Conservation (phyloP, 2,329 filamentous ascomycete genomes). For the Exophiala sideris region DNA sequence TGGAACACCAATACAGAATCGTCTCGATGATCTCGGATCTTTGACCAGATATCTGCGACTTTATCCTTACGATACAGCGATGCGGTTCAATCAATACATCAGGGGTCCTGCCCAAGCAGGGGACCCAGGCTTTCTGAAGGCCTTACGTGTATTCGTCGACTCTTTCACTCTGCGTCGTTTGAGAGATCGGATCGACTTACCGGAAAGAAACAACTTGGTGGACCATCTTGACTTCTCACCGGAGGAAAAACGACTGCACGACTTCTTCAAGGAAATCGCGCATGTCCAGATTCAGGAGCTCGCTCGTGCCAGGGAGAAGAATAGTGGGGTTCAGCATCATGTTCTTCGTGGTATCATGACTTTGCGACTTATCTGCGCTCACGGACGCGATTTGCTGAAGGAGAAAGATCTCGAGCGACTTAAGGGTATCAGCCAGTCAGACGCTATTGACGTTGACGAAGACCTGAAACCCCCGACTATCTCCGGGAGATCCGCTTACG, state of each 20-base stretch:
- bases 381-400: conserved; percentile 85
- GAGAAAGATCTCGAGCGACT: conserved; percentile 77
- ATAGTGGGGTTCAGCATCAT: conserved; percentile 65
- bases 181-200: conserved; percentile 86
- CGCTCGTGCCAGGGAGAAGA: conserved; percentile 66
- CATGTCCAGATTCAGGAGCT: conserved; percentile 76
- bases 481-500: conserved; percentile 71
- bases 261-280: conserved; percentile 78
- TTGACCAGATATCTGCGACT: conserved; percentile 81
- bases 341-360: conserved; percentile 89
- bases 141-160: conserved; percentile 83
- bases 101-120: conserved; percentile 82
- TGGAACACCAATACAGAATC: conserved; percentile 92
- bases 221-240: conserved; percentile 71
- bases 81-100: conserved; percentile 74
- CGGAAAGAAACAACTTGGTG: conserved; percentile 68
- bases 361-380: conserved; percentile 84
- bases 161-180: conserved; percentile 89
- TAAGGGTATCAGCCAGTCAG: conserved; percentile 76
- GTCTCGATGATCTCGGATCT: conserved; percentile 82
- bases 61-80: conserved; percentile 76
- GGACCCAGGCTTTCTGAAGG: conserved; percentile 77
- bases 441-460: conserved; percentile 85
- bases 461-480: conserved; percentile 59
- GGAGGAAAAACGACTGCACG: conserved; percentile 74